Conservation (phyloP, 345 rosid species). For the Eucalyptus pauciflora region DNA sequence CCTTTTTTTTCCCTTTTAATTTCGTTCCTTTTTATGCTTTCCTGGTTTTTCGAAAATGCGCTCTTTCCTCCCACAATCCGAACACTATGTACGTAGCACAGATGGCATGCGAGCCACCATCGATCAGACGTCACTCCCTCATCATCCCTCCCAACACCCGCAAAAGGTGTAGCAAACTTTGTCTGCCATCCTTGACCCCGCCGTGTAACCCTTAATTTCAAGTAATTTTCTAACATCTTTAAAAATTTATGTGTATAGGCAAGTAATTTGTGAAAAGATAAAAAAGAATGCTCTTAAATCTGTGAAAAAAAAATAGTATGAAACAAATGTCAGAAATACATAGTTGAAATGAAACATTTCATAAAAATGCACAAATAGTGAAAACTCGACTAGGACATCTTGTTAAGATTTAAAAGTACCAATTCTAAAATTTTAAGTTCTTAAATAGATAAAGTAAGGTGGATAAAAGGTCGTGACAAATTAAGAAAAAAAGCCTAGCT, state of each 20-base stretch:
- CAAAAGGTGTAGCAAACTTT: too few species aligned
- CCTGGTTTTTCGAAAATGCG: too few species aligned
- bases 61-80: too few species aligned
- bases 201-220: neutral
- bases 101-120: too few species aligned
- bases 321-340: neutral
- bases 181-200: too few species aligned
- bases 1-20: too few species aligned
- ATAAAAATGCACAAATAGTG: neutral
- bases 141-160: too few species aligned
- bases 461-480: neutral
- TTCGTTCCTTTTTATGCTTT: too few species aligned
- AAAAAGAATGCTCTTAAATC: neutral
- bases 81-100: too few species aligned
- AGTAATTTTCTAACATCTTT: neutral
- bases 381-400: neutral
- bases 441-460: neutral
- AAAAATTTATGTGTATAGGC: neutral
- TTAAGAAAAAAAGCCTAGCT: neutral
- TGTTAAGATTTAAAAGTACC: neutral
- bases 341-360: neutral
- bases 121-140: too few species aligned
- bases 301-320: neutral
- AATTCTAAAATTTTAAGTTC: neutral
- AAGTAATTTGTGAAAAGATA: neutral